phyloP scores from a whole-genome alignment of 352 stramenopile genomes.

The Phytophthora hibernalis region DNA sequence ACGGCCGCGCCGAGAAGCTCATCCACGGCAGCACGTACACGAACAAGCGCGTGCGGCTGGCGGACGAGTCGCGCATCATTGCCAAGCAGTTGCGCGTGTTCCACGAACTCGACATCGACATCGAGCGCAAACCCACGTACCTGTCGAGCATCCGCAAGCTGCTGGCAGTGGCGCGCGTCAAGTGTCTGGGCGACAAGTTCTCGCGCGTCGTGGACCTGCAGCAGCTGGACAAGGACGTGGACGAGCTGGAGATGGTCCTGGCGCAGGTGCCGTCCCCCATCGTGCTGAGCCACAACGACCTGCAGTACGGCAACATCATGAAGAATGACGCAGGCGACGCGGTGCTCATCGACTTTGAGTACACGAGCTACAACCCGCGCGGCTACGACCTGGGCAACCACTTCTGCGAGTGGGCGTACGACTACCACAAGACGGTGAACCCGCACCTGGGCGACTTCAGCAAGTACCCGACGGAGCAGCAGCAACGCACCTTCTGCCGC shows the following conservation, averaged over 20 bases:
- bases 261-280: constrained; percentile 68
- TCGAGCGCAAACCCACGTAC: constrained; percentile 58
- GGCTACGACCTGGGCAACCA: constrained; percentile 94
- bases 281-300: constrained; percentile 93
- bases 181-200: constrained; percentile 62
- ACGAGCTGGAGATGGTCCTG: constrained; percentile 66
- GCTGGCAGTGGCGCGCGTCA: constrained; percentile 62
- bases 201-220: constrained; percentile 56
- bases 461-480: constrained; percentile 71
- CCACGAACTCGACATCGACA: constrained; percentile 76
- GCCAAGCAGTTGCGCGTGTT: constrained; percentile 75
- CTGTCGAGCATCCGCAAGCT: constrained; percentile 66
- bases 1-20: constrained; percentile 78
- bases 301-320: constrained; percentile 95
- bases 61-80: constrained; percentile 53
- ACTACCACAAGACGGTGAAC: constrained; percentile 88
- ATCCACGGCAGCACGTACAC: constrained; percentile 78
- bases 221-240: constrained; percentile 48
- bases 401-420: constrained; percentile 90
- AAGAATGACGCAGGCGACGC: constrained; percentile 63
- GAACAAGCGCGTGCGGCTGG: constrained; percentile 73
- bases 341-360: constrained; percentile 95
- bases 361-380: constrained; percentile 92
- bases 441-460: constrained; percentile 75
- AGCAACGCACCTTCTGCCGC: constrained; percentile 76